Evolutionary conservation across 2,329 filamentous ascomycete species (phyloP), one percentile per base, ranked within the genome.

Genomic region (Cylindrodendrum hubeiense): DNA sequence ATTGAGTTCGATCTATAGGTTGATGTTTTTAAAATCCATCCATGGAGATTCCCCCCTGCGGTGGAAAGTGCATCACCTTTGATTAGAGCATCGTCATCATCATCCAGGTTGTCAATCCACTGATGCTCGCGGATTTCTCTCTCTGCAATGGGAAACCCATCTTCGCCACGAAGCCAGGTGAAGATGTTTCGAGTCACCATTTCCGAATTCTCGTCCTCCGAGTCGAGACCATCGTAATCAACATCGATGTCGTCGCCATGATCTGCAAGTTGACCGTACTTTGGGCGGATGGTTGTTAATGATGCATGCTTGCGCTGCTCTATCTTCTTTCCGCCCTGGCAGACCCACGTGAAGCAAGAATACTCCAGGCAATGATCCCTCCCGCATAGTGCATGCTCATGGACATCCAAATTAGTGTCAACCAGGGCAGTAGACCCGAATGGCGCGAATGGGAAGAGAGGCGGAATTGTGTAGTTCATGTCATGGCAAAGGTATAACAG

Each of bases 61-160:
- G 63, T 54, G 21, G 69, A 70, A 10, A 44, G 26, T 15, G 19
- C 62, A 26, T 70, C 56, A 19, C 66, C 61, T 8, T 60, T 26
- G 3, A 67, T 55, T 19, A 53, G 55, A 44, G 19, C 15, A 24
- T 73, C 72, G 19, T 75, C 73, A 12, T 74, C 73, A 5, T 46
- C 43, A 19, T 55, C 33, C 21, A 75, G 56, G 56, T 74, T 74
- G 10, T 74, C 74, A 43, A 76, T 74, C 75, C 75, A 77, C 43
- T 74, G 69, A 39, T 76, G 75, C 44, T 76, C 54, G 39, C 71
- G 69, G 57, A 78, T 75, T 39, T 51, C 70, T 34, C 71, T 71
- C 54, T 77, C 74, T 1, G 69, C 71, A n/a, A 77, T 63, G n/a
- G 74, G 73, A 63, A 76, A 78, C 2, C 74, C 72, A 17, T 72